Evolutionary conservation across 768 basidiomycete species (phyloP).

Genomic region (Lentinula sp.): DNA sequence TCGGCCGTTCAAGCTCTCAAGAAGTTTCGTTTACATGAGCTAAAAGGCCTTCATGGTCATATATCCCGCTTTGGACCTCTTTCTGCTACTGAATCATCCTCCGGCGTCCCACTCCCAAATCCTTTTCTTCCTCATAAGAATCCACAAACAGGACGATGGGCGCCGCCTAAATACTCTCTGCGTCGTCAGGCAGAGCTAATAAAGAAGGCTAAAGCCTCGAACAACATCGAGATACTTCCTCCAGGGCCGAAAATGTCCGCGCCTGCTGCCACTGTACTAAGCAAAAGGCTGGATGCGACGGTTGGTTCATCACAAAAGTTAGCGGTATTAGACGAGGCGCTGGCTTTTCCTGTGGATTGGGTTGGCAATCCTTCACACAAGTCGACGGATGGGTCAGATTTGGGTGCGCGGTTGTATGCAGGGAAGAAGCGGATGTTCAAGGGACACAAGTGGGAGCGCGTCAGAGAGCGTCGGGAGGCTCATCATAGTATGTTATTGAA

Average conservation of each 20-base stretch:
- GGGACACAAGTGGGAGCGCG: constrained; percentile 83
- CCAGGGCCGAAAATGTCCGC: constrained; percentile 54
- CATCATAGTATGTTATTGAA: constrained; percentile 54
- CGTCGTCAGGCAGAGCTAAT: constrained; percentile 75
- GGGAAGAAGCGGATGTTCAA: constrained; percentile 86
- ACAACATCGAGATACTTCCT: constrained; percentile 56
- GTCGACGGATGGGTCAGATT: constrained; percentile 40
- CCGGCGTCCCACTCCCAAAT: constrained; percentile 38
- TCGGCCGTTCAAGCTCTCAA: constrained; percentile 24
- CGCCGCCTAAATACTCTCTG: constrained; percentile 62
- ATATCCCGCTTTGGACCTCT: constrained; percentile 31
- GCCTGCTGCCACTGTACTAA: not conserved
- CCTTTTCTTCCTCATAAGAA: constrained; percentile 68
- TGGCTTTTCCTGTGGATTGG: constrained; percentile 31
- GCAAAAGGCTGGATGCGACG: not conserved
- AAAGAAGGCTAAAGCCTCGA: constrained; percentile 56
- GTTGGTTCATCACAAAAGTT: not conserved
- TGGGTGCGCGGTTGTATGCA: constrained; percentile 64
- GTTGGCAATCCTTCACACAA: constrained; percentile 31
- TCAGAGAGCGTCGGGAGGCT: constrained; percentile 36
- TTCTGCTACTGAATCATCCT: constrained; percentile 11
- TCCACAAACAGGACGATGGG: constrained; percentile 57
- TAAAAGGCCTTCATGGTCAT: constrained; percentile 29
- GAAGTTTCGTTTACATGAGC: constrained; percentile 40
- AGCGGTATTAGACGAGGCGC: constrained; percentile 7